A percentile compares a stretch with the other conserved stretches of the same genome.
Evolutionary conservation across 257 asterid species (phyloP).

Genomic region (Nicotiana undulata): DNA sequence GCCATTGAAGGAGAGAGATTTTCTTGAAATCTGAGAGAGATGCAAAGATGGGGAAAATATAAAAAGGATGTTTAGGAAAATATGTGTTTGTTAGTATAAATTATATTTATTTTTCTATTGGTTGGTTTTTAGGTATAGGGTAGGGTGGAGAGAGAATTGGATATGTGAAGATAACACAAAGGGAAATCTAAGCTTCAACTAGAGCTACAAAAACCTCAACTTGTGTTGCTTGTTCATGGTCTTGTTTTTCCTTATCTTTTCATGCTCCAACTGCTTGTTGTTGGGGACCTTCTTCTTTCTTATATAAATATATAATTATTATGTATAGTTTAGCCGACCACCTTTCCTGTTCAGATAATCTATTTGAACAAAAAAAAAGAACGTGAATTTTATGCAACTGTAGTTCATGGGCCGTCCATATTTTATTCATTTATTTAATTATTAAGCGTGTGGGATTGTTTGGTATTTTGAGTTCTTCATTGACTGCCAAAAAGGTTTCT

Average conservation of each 20-base stretch:
- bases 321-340: not conserved
- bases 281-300: not conserved
- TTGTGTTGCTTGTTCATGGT: constrained; percentile 18
- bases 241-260: not conserved
- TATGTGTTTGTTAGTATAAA: not conserved
- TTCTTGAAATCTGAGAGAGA: not conserved
- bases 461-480: not conserved
- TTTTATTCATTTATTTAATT: not conserved
- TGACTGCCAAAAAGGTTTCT: not conserved
- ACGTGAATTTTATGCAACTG: not conserved
- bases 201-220: constrained; percentile 16
- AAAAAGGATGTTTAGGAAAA: not conserved
- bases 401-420: not conserved
- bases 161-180: constrained; percentile 27
- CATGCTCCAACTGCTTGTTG: not conserved
- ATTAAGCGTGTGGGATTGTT: not conserved
- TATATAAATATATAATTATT: not conserved
- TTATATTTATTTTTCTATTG: not conserved
- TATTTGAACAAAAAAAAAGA: not conserved
- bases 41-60: not conserved
- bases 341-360: not conserved
- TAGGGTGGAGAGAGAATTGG: not conserved
- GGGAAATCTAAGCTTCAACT: constrained; percentile 25
- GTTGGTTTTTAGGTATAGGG: constrained; percentile 1
- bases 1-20: constrained; percentile 17